Base-by-base conservation (phyloP, 495 filamentous ascomycete genomes). In the Paragyromitra xinjiangensis region DNA sequence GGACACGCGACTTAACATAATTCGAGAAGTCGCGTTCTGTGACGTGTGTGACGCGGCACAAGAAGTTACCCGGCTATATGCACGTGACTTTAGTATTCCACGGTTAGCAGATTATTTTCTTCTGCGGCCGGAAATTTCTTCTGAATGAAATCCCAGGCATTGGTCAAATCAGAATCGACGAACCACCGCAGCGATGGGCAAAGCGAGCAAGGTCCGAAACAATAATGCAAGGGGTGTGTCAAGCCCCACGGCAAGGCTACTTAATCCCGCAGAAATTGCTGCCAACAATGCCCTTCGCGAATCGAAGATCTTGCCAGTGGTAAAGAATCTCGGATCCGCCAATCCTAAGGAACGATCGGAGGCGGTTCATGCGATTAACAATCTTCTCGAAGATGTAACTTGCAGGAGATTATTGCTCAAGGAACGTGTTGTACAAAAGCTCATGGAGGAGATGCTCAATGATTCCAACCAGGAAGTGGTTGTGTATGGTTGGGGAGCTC, bases 401-500 rank as follows among this genome's bases (percentile, higher is more conserved):
- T 89, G 86, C 78, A 83, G 89, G 55, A 90, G 89, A 69, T 81
- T 91, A 65, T 84, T 91, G 22, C 83, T 91, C 48, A 84, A 88
- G 51, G 89, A 91, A 75, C 86, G 89, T 79, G 84, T 91, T 62
- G 89, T 91, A 40, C 86, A 85, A 56, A 87, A 87, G 55, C 82
- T 91, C 39, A 84, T 91, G 71, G 89, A 87, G 59, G 88, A 90
- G 83, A 88, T 87, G 39, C 82, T 91, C 40, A 89, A 87, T 44
- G 88, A 91, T 77, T 83, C 85, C 62, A 87, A 83, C 75, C 81
- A 89, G 59, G 87, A 90, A 82, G 87, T 88, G 66, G 84, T 87
- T 51, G 86, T 88, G 34, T 87, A 88, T 26, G 89, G 88, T 4
- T 91, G 89, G 89, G 85, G 87, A 12, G 88, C 90, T 73, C 85